These are phyloP conservation scores for Chytriomyces hyalinus DNA, from an alignment of 192 early-diverging fungal species.

Conservation along the genomic window DNA sequence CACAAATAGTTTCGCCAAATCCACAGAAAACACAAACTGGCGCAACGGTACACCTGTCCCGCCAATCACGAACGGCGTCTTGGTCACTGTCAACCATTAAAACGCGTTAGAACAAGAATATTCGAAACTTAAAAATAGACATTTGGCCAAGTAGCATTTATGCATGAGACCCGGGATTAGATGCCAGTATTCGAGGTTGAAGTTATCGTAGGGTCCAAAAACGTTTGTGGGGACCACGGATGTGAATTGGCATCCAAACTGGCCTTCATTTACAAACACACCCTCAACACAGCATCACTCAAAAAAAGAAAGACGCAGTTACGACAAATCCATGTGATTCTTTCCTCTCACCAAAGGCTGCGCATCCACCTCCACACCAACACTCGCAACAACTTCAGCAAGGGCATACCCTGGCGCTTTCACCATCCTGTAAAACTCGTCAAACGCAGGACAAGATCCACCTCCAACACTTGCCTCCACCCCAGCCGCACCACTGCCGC, in stretches of 20 bases:
- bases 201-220: slow-evolving; percentile 84
- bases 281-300: background rate
- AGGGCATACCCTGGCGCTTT: slow-evolving; percentile 39
- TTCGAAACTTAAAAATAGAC: slow-evolving; percentile 38
- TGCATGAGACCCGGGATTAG: slow-evolving; percentile 81
- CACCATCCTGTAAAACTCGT: slow-evolving; percentile 44
- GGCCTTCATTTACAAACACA: background rate
- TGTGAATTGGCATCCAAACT: slow-evolving; percentile 80
- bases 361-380: slow-evolving; percentile 35
- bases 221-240: slow-evolving; percentile 84
- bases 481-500: background rate
- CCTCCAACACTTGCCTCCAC: slow-evolving; percentile 16
- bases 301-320: slow-evolving; percentile 9
- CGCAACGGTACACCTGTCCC: slow-evolving; percentile 80
- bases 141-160: slow-evolving; percentile 81
- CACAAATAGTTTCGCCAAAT: slow-evolving; percentile 82
- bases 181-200: slow-evolving; percentile 76
- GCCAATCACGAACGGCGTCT: slow-evolving; percentile 74
- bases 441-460: slow-evolving; percentile 38
- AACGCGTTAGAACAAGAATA: background rate
- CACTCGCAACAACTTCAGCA: slow-evolving; percentile 44
- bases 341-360: slow-evolving; percentile 18
- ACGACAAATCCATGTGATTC: slow-evolving; percentile 55
- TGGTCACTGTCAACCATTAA: slow-evolving; percentile 55
- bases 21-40: slow-evolving; percentile 83